Evolutionary conservation across 2,329 filamentous ascomycete genomes (phyloP).

Genomic region (Lecanicillium sp.): DNA sequence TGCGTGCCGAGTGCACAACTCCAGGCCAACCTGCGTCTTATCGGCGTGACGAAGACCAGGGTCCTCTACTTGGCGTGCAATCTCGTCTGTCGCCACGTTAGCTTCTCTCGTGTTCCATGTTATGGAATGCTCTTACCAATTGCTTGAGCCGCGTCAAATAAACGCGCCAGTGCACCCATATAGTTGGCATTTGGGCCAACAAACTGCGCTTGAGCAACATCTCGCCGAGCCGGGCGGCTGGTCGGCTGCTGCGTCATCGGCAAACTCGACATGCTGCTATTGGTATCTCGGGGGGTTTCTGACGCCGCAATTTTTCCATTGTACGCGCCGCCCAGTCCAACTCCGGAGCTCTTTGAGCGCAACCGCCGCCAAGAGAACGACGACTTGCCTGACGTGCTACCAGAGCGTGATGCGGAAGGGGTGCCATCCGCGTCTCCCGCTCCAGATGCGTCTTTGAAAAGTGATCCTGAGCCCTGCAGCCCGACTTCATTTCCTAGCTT

Average conservation of each 20-base stretch:
- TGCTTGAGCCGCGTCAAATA: slow-evolving; percentile 90
- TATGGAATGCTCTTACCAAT: slow-evolving; percentile 57
- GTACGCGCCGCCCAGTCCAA: slow-evolving; percentile 46
- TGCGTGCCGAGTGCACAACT: slow-evolving; percentile 85
- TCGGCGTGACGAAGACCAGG: slow-evolving; percentile 86
- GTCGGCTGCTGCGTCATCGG: slow-evolving; percentile 65
- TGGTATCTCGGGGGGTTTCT: slow-evolving; percentile 17
- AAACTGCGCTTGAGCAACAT: slow-evolving; percentile 61
- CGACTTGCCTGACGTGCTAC: slow-evolving; percentile 59
- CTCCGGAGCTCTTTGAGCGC: slow-evolving; percentile 77
- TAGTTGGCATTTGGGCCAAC: slow-evolving; percentile 81
- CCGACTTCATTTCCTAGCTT: slow-evolving; percentile 93
- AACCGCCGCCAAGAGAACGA: slow-evolving; percentile 85
- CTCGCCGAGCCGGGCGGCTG: slow-evolving; percentile 62
- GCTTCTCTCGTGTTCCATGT: neutral
- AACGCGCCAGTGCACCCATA: slow-evolving; percentile 78
- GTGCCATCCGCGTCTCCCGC: slow-evolving; percentile 36
- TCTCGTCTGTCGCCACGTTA: slow-evolving; percentile 62
- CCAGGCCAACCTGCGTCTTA: slow-evolving; percentile 89
- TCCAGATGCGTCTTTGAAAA: slow-evolving; percentile 63
- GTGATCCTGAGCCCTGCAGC: slow-evolving; percentile 59
- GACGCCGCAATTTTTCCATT: slow-evolving; percentile 16
- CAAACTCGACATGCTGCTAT: slow-evolving; percentile 55
- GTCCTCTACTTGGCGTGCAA: slow-evolving; percentile 91
- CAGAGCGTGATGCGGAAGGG: slow-evolving; percentile 39